These are phyloP conservation scores for Myriosclerotinia duriaeana DNA, from an alignment of 2,329 filamentous ascomycete species.

Conservation along the genomic window DNA sequence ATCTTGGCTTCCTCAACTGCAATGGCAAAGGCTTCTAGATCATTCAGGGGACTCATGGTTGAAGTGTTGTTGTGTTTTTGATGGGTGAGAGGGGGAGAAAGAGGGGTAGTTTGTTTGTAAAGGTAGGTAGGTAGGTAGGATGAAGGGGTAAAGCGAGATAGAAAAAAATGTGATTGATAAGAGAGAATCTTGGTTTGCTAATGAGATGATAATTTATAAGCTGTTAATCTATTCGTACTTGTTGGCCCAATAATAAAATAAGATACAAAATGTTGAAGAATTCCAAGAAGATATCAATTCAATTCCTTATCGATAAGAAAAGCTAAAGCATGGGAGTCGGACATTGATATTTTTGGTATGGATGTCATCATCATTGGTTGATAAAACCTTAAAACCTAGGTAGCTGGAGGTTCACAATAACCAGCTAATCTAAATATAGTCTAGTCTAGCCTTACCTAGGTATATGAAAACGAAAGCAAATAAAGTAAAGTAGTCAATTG, in stretches of 20 bases:
- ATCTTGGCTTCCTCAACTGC: constrained; percentile 50
- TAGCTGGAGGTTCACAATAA: too few species aligned
- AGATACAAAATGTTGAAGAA: too few species aligned
- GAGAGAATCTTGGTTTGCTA: too few species aligned
- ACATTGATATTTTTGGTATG: too few species aligned
- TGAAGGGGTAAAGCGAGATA: not conserved
- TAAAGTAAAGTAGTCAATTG: not conserved
- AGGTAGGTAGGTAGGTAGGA: not conserved
- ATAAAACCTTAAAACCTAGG: not conserved
- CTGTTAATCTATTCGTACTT: too few species aligned
- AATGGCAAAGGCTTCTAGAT: constrained; percentile 46
- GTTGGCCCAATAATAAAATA: too few species aligned
- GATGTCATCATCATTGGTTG: not conserved
- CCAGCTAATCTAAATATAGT: not conserved
- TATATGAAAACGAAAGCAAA: not conserved
- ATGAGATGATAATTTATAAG: too few species aligned
- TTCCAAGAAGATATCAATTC: too few species aligned
- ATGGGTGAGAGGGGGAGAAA: not conserved
- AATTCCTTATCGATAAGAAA: constrained; percentile 19
- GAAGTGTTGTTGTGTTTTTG: not conserved
- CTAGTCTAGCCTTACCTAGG: constrained; percentile 2
- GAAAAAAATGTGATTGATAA: too few species aligned
- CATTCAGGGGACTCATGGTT: constrained; percentile 36
- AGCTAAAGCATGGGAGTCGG: too few species aligned
- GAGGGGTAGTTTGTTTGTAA: not conserved